Evolutionary conservation across 129 eudicot genomes (phyloP).

Genomic region (Flaveria linearis): DNA sequence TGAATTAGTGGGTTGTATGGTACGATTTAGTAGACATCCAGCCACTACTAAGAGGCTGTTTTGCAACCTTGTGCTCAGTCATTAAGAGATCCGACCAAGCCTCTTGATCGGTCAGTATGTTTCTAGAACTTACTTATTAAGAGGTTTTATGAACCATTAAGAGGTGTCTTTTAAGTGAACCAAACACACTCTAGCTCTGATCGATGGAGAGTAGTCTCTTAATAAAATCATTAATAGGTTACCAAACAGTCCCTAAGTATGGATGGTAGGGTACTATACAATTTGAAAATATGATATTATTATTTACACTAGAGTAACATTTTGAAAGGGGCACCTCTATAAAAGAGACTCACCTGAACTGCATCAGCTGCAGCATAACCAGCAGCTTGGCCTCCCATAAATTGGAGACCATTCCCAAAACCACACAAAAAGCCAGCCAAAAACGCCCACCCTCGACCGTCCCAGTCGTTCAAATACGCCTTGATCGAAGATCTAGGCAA

Average conservation of each 20-base stretch:
- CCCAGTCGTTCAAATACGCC: conserved; percentile 65
- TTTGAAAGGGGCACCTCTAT: not conserved
- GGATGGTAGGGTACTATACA: not conserved
- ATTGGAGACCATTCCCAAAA: conserved; percentile 90
- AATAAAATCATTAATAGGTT: too few species aligned
- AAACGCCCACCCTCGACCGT: conserved; percentile 87
- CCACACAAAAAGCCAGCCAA: conserved; percentile 86
- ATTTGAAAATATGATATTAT: not conserved
- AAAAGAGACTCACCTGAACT: conserved; percentile 59
- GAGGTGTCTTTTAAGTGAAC: too few species aligned
- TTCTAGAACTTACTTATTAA: too few species aligned
- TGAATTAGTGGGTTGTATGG: not conserved
- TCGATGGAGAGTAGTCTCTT: too few species aligned
- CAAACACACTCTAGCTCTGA: too few species aligned
- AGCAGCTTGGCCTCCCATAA: conserved; percentile 96
- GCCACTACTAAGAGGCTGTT: too few species aligned
- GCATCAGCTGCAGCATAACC: conserved; percentile 99
- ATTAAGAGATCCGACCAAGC: too few species aligned
- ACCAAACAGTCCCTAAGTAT: too few species aligned
- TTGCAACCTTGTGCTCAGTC: too few species aligned
- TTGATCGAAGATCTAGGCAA: conserved; percentile 62
- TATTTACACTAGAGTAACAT: too few species aligned
- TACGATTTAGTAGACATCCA: not conserved
- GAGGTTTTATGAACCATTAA: too few species aligned
- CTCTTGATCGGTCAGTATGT: too few species aligned